Evolutionary conservation across 2,329 filamentous ascomycete species (phyloP).

Genomic region (Graphilbum fragrans): DNA sequence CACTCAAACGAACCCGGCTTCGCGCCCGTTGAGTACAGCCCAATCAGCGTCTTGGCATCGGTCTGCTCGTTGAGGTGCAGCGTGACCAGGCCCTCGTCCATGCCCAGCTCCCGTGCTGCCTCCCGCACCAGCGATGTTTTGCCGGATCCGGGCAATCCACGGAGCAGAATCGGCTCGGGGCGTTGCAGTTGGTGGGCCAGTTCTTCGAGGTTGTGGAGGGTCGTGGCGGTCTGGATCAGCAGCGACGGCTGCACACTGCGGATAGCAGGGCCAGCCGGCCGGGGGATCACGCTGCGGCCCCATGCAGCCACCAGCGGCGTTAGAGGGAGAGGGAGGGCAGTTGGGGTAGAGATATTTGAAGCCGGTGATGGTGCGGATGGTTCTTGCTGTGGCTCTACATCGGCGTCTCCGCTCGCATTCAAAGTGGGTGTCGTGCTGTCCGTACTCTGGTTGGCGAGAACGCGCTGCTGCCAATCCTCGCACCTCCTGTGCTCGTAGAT

Average conservation of each 20-base stretch:
- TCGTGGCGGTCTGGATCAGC: conserved; percentile 62
- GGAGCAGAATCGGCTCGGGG: conserved; percentile 62
- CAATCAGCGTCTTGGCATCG: conserved; percentile 90
- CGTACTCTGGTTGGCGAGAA: conserved; percentile 22
- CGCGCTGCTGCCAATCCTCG: conserved; percentile 29
- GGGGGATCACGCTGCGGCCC: conserved; percentile 55
- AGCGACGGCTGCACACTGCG: conserved; percentile 26
- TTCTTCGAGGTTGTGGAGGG: conserved; percentile 55
- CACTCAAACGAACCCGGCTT: conserved; percentile 84
- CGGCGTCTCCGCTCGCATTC: too few species aligned
- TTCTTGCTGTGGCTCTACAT: conserved; percentile 10
- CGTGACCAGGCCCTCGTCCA: conserved; percentile 75
- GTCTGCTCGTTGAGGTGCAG: conserved; percentile 96
- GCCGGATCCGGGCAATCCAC: conserved; percentile 74
- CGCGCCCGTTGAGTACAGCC: conserved; percentile 82
- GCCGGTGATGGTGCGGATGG: background rate
- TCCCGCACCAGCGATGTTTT: conserved; percentile 84
- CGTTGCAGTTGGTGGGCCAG: conserved; percentile 58
- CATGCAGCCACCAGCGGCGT: conserved; percentile 53
- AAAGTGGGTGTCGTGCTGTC: too few species aligned
- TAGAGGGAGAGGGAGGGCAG: conserved; percentile 22
- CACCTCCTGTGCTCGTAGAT: conserved; percentile 45
- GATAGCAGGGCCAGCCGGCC: conserved; percentile 28
- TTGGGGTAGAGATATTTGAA: background rate
- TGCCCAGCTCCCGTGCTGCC: conserved; percentile 67